Evolutionary conservation across 768 basidiomycete genomes (phyloP), one percentile per base, ranked within the genome.

Genomic region (Tylopilus vinaceipallidus): DNA sequence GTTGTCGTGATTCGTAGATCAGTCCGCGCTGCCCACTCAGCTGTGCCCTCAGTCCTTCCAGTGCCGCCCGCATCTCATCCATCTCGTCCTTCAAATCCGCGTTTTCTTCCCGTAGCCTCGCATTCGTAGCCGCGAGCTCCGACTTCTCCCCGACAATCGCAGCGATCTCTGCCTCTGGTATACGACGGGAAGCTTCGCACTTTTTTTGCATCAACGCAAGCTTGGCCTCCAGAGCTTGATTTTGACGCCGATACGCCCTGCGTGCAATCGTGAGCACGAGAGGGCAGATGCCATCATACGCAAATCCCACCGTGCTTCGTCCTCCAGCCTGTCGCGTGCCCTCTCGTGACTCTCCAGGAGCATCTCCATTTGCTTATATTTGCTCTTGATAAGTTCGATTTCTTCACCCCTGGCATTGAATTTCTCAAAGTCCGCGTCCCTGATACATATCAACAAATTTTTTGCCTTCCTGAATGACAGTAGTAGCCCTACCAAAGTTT

Each of bases 391-490:
- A 3, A 69, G 57, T 34, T 77, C 72, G 14, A 89, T 74, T 47
- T 83, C 73, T 35, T 82, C 78, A 30, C 75, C 81, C 34, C 82
- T 78, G 39, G 80, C 78, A 49, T 84, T 86, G 53, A 85, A 86
- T 56, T 75, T 84, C 47, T 76, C 73, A 54, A 88, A 88, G 59
- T 91, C 89, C 20, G 72, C 73, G 52, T 90, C 86, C 87, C 90
- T 92, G 52, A 41, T 24, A 11, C 13, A 43, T 36, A 52, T 64
- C 27, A 66, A 38, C 32, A n/a, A n/a, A n/a, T n/a, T n/a, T n/a
- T 35, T 43, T 14, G 30, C 16, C 37, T 33, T 13, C 37, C 32
- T 34, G 49, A 42, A 26, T 1, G 20, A 34, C 20, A 34, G n/a
- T 6, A 38, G 17, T 24, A 1, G 11, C 67, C 80, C 26, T 65